Evolutionary conservation across 768 basidiomycete genomes (phyloP), one percentile per base, ranked within the genome.

Genomic region (Suillus clintonianus): DNA sequence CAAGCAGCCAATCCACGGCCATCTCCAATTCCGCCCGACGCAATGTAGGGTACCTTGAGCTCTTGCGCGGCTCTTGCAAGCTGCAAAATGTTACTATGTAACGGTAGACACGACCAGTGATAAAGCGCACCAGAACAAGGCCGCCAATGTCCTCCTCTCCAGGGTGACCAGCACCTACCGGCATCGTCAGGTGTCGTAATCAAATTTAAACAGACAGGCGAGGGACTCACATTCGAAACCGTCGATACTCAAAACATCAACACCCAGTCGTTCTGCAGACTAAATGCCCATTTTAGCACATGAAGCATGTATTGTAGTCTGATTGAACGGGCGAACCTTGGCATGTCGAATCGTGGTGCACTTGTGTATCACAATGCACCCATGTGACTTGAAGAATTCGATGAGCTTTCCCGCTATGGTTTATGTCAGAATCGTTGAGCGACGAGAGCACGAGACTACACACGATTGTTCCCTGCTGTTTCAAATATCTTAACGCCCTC

Each of bases 141-240:
- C 91, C 92, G 4, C 92, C 92, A 27, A 97, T 91, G 71, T 97
- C 96, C 48, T 97, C 92, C 72, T 97, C 96, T 65, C 96, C 96
- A 19, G 94, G 94, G 75, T 95, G 94, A 30, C 95, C 95, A 36
- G 94, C 95, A 71, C 93, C 92, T 94, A 70, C n/a, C 14, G 2
- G 67, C 32, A 30, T 39, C 34, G 22, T 37, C 8, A 50, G 48
- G 27, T 53, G 30, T 32, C 65, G 65, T 50, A 59, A 57, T 48
- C 59, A 60, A n/a, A 27, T 56, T 43, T 14, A 58, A 45, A 60
- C 42, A 42, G 30, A 30, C 37, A 32, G 7, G 65, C 34, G 32
- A 59, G 61, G 24, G 61, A 61, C 85, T 48, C 64, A 92, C 94
- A 96, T 82, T 96, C 94, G 65, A 96, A 92, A 0, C 95, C 94